phyloP scores from a whole-genome alignment of 768 basidiomycete genomes.

The Termitomyces sp. region DNA sequence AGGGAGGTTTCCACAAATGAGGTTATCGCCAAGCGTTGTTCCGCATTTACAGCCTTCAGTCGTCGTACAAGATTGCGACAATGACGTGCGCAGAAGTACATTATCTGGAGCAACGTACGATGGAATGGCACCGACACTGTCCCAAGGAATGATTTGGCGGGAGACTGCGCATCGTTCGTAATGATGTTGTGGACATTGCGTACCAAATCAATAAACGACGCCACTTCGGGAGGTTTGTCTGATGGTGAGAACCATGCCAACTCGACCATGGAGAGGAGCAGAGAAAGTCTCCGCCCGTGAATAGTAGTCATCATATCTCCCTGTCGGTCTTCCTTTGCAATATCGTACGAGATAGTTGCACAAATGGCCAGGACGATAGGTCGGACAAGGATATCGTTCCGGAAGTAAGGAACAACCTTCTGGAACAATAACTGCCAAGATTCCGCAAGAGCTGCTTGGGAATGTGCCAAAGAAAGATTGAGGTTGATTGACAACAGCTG shows the following conservation, averaged over 20 bases:
- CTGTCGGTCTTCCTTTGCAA: constrained; percentile 63
- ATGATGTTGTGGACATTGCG: constrained; percentile 62
- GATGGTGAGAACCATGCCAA: constrained; percentile 69
- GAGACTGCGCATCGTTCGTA: constrained; percentile 70
- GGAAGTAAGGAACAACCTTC: constrained; percentile 59
- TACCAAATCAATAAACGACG: constrained; percentile 60
- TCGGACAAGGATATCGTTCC: constrained; percentile 56
- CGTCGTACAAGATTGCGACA: constrained; percentile 48
- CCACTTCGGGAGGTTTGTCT: constrained; percentile 51
- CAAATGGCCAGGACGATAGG: constrained; percentile 55
- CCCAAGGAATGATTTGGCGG: constrained; percentile 69
- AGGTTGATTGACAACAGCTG: constrained; percentile 75
- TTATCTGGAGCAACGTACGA: constrained; percentile 70
- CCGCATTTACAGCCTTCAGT: constrained; percentile 51
- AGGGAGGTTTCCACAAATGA: constrained; percentile 61
- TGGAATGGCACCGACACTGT: constrained; percentile 70
- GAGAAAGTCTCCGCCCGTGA: constrained; percentile 69
- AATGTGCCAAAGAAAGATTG: constrained; percentile 81
- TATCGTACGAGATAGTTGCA: constrained; percentile 59
- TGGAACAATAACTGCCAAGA: constrained; percentile 77
- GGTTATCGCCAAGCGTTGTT: constrained; percentile 58
- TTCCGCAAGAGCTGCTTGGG: constrained; percentile 70
- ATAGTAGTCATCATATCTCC: constrained; percentile 87
- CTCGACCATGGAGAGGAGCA: constrained; percentile 78
- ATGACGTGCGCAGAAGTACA: constrained; percentile 74